Evolutionary conservation across 805 yeast genomes (phyloP).

Genomic region (Kodamaea hsintzibuensis): DNA sequence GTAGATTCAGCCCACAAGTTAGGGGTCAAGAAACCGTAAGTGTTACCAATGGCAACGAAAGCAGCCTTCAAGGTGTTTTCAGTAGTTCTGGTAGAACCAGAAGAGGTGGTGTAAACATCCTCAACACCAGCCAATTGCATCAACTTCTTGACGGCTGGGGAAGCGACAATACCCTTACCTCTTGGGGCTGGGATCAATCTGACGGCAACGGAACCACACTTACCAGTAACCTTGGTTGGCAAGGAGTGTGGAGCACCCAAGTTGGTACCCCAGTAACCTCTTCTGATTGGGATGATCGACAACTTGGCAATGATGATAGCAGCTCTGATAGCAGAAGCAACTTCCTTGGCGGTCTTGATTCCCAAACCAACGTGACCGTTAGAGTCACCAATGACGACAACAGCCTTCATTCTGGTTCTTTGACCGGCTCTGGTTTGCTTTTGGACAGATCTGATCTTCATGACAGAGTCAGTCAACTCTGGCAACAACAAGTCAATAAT

Average conservation of each 20-base stretch:
- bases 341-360: conserved; percentile 99
- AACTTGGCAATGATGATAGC: conserved; percentile 99
- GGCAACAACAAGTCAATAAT: conserved; percentile 96
- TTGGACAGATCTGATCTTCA: conserved; percentile 99
- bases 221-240: conserved; percentile 97
- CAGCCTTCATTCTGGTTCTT: conserved; percentile 99
- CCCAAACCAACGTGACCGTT: conserved; percentile 99
- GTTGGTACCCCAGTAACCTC: conserved; percentile 99
- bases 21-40: conserved; percentile 99
- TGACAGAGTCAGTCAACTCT: conserved; percentile 95
- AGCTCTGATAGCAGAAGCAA: conserved; percentile 99
- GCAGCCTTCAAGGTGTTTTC: conserved; percentile 99
- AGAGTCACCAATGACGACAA: conserved; percentile 98
- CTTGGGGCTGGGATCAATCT: conserved; percentile 99
- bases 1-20: conserved; percentile 93
- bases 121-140: conserved; percentile 99
- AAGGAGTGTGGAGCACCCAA: conserved; percentile 99
- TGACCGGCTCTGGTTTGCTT: conserved; percentile 99
- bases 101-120: conserved; percentile 98
- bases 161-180: conserved; percentile 99
- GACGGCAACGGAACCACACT: conserved; percentile 99
- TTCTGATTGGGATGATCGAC: conserved; percentile 98
- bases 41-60: conserved; percentile 99
- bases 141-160: conserved; percentile 99
- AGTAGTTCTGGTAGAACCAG: conserved; percentile 99